phyloP scores from a whole-genome alignment of 495 filamentous ascomycete genomes.

The Podospora appendiculata region DNA sequence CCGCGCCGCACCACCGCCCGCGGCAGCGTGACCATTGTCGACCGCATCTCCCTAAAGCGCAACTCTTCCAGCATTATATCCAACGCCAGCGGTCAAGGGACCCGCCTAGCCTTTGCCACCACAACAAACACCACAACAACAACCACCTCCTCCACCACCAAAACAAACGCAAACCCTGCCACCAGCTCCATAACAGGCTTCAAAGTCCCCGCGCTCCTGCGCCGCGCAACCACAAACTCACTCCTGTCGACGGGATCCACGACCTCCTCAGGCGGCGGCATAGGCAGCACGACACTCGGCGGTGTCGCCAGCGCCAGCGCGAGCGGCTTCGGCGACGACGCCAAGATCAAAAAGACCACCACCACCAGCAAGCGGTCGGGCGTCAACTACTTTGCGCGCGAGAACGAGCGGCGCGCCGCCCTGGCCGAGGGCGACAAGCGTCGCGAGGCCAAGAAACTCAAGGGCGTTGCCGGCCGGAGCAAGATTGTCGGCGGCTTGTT shows the following conservation, averaged over 20 bases:
- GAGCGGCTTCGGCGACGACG: not conserved
- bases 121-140: conserved; percentile 16
- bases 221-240: conserved; percentile 64
- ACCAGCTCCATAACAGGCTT: conserved; percentile 39
- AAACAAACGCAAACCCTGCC: too few relatives aligned
- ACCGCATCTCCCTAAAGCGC: conserved; percentile 75
- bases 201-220: conserved; percentile 70
- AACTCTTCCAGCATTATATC: conserved; percentile 40
- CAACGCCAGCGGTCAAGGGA: conserved; percentile 11
- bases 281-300: conserved; percentile 18
- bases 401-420: conserved; percentile 52
- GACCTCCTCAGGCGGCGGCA: not conserved
- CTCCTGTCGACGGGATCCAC: conserved; percentile 23
- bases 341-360: conserved; percentile 58
- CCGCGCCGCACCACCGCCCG: conserved; percentile 35
- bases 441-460: conserved; percentile 60
- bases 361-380: conserved; percentile 50
- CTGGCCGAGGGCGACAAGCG: conserved; percentile 54
- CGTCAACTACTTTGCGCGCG: conserved; percentile 77
- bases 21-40: conserved; percentile 44
- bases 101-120: conserved; percentile 54
- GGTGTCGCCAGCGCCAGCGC: not conserved
- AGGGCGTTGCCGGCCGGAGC: conserved; percentile 47
- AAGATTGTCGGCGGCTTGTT: conserved; percentile 44
- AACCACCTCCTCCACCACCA: not conserved